Conservation (phyloP, 2,329 filamentous ascomycete species). For the Aspergillus sclerotialis region DNA sequence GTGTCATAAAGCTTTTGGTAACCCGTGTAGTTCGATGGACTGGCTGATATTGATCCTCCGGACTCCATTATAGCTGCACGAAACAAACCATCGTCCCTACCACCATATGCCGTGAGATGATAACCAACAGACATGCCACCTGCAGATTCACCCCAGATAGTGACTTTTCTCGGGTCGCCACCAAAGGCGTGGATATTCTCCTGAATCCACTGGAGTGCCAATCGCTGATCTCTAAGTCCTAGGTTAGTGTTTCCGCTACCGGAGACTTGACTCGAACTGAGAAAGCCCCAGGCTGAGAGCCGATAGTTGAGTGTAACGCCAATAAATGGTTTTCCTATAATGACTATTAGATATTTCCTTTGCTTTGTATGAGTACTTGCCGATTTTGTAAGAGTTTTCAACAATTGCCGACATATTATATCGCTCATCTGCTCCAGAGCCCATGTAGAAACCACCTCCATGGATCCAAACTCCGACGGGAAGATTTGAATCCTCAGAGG, state of each 20-base stretch:
- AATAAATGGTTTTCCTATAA: constrained; percentile 43
- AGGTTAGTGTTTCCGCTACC: constrained; percentile 48
- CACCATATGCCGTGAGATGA: constrained; percentile 38
- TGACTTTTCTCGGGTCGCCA: constrained; percentile 12
- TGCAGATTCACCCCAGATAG: constrained; percentile 52
- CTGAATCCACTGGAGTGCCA: constrained; percentile 32
- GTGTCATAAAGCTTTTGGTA: constrained; percentile 51
- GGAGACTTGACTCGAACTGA: constrained; percentile 40
- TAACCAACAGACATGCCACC: constrained; percentile 45
- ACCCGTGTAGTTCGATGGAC: constrained; percentile 29
- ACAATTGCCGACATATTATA: constrained; percentile 60
- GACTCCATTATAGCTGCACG: constrained; percentile 46
- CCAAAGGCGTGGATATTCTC: constrained; percentile 28
- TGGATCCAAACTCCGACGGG: constrained; percentile 59
- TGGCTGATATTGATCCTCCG: constrained; percentile 45
- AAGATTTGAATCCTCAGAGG: constrained; percentile 34
- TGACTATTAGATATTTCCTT: background rate
- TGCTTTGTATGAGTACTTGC: constrained; percentile 6
- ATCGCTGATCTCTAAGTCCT: constrained; percentile 39
- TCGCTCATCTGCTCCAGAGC: constrained; percentile 45
- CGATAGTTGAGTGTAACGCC: constrained; percentile 51
- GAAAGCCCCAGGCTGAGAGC: constrained; percentile 47
- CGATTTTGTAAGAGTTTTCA: constrained; percentile 44
- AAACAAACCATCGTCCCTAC: constrained; percentile 50
- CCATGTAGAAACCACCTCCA: constrained; percentile 48